These are phyloP conservation scores for Daedaleopsis nitida DNA, from an alignment of 768 basidiomycete species.

Conservation along the genomic window DNA sequence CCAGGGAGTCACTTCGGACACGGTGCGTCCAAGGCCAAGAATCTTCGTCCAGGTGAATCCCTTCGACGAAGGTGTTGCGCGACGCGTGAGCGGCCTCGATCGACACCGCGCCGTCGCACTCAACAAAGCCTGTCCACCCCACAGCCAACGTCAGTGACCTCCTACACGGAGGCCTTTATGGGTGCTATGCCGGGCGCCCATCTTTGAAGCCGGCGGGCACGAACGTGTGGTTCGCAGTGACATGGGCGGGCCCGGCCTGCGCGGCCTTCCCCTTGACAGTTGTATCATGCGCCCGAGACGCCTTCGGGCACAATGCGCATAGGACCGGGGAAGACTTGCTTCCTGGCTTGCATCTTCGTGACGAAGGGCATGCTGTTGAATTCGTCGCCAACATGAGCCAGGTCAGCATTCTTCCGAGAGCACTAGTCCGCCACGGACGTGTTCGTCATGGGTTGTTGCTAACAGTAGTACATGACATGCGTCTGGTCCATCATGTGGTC, in stretches of 20 bases:
- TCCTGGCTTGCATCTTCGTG: conserved; percentile 53
- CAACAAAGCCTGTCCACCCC: conserved; percentile 56
- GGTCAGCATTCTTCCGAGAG: no score
- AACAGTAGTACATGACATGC: conserved; percentile 67
- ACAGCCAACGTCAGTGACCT: no score
- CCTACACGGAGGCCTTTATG: no score
- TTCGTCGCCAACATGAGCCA: background rate
- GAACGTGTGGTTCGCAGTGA: conserved; percentile 35
- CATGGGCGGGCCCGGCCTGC: conserved; percentile 27
- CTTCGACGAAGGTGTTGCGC: conserved; percentile 46
- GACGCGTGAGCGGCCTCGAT: conserved; percentile 67
- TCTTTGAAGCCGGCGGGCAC: conserved; percentile 52
- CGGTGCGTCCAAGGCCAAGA: conserved; percentile 59
- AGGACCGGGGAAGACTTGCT: conserved; percentile 59
- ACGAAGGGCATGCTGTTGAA: conserved; percentile 51
- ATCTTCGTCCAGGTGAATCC: conserved; percentile 61
- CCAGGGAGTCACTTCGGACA: conserved; percentile 63
- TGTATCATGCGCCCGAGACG: conserved; percentile 60
- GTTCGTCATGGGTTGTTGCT: conserved; percentile 72
- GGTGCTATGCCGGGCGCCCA: conserved; percentile 13
- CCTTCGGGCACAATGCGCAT: conserved; percentile 68
- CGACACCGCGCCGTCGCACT: conserved; percentile 61
- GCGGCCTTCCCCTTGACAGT: conserved; percentile 42
- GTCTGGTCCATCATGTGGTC: conserved; percentile 70
- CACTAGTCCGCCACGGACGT: no score